Percentiles rank a stretch among this genome's conserved stretches.
Evolutionary conservation across 2,329 filamentous ascomycete genomes (phyloP).

Genomic region (Penicillium freii): DNA sequence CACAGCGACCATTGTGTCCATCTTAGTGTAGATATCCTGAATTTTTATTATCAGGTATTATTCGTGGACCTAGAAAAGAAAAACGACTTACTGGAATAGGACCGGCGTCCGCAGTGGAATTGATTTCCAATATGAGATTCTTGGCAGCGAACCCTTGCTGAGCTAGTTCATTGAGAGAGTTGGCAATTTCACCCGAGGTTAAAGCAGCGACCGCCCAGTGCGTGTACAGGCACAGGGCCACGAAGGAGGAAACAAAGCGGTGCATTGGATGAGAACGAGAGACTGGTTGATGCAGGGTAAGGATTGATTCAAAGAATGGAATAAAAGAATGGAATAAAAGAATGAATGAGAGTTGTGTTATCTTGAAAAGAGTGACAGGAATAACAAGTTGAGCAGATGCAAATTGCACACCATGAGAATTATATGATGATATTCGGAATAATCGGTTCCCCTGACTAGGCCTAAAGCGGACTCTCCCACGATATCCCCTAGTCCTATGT

Average conservation of each 20-base stretch:
- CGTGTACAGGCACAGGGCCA: constrained; percentile 1
- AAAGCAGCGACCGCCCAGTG: constrained; percentile 1
- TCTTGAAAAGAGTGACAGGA: constrained; percentile 3
- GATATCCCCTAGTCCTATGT: not conserved
- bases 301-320: not conserved
- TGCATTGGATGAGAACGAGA: not conserved
- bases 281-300: not conserved
- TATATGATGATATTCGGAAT: not conserved
- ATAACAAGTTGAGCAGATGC: not conserved
- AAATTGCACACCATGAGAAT: not conserved
- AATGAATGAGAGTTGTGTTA: not conserved
- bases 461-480: not conserved
- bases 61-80: not conserved
- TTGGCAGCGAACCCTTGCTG: constrained; percentile 13
- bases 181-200: constrained; percentile 9
- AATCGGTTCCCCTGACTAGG: constrained; percentile 1
- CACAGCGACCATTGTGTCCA: constrained; percentile 12
- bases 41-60: not conserved
- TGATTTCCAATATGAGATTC: constrained; percentile 8
- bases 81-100: constrained; percentile 2
- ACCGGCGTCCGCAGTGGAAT: constrained; percentile 7
- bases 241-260: not conserved
- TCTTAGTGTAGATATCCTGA: constrained; percentile 5
- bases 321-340: not conserved
- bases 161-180: constrained; percentile 14